Evolutionary conservation across 2,329 filamentous ascomycete species (phyloP).

Genomic region (Alternaria incomplexa): DNA sequence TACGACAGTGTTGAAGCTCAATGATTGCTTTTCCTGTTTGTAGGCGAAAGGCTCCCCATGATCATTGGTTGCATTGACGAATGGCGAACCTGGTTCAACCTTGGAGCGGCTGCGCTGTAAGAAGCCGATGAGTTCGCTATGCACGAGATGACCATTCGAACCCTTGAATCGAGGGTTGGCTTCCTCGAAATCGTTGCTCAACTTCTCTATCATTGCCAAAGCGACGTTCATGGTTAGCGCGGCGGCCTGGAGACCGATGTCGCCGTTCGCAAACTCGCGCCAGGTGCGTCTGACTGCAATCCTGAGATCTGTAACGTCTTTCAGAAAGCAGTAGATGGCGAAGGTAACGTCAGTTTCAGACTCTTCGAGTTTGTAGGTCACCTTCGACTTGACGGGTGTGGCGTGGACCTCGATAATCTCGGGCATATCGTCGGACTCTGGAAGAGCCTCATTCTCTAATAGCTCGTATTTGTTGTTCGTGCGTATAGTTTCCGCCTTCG

Average conservation of each 20-base stretch:
- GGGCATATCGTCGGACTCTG: not conserved
- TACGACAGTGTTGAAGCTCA: not conserved
- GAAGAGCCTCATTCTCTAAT: not conserved
- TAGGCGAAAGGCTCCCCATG: not conserved
- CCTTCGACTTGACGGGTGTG: not conserved
- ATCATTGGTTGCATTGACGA: not conserved
- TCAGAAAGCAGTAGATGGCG: slow-evolving; percentile 36
- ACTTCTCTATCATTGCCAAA: slow-evolving; percentile 9
- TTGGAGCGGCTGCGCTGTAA: not conserved
- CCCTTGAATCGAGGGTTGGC: not conserved
- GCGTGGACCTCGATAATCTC: not conserved
- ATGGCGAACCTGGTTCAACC: not conserved
- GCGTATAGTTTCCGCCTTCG: not conserved
- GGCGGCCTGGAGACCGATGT: slow-evolving; percentile 40
- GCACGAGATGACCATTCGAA: not conserved
- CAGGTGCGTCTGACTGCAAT: slow-evolving; percentile 38
- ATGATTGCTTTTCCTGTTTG: not conserved
- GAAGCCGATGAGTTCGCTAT: not conserved
- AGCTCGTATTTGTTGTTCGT: not conserved
- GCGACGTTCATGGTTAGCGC: slow-evolving; percentile 41
- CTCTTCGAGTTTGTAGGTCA: slow-evolving; percentile 5
- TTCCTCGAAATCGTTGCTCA: not conserved
- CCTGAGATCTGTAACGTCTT: slow-evolving; percentile 39
- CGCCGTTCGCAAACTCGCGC: slow-evolving; percentile 35
- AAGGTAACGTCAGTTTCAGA: slow-evolving; percentile 1